Base-by-base conservation (phyloP, 2,329 filamentous ascomycete species). In the Meredithiella fracta region DNA sequence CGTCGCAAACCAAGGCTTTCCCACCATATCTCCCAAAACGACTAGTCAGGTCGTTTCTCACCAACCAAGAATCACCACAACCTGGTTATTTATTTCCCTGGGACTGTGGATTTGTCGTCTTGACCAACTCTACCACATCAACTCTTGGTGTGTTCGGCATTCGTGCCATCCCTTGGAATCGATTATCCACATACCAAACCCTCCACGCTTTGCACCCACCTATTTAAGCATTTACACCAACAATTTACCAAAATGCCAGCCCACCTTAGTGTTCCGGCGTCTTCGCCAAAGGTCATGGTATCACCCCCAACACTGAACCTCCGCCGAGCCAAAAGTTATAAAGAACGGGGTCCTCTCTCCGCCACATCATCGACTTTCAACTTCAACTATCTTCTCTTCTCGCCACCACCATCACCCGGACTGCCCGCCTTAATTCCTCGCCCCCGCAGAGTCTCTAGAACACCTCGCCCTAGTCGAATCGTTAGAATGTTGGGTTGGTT, bases 321-420 rank as follows among this genome's bases (percentile, higher is more conserved):
- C 61, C 73, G 79, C 50, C 70, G 77, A 60, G 73, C 76, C 31
- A 72, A 72, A n/a, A 78, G 78, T 2, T 83, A 78, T 65, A 75
- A 72, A 60, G 77, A 81, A 61, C 74, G 66, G 67, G 64, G 71
- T 66, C 75, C 77, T 5, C 63, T 77, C 8, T 82, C 78, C 23
- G 78, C 78, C 52, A 82, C 74, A 25, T 82, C 75, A 34, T 80
- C 79, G 17, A 71, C 78, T 50, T 82, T 82, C 67, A 79, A 70
- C 66, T 81, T 84, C 67, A 82, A 82, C 63, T 79, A 85, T 60
- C 74, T 86, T 40, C 70, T 82, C 62, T 82, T 79, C 66, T 81
- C 78, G 25, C 75, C 74, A 1, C 85, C 83, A 25, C 82, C 83
- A 3, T 91, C 82, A 1, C 85, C 83, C 1, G 78, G 79, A 60